Evolutionary conservation across 2,329 filamentous ascomycete genomes (phyloP).

Genomic region (Lojkania enalia): DNA sequence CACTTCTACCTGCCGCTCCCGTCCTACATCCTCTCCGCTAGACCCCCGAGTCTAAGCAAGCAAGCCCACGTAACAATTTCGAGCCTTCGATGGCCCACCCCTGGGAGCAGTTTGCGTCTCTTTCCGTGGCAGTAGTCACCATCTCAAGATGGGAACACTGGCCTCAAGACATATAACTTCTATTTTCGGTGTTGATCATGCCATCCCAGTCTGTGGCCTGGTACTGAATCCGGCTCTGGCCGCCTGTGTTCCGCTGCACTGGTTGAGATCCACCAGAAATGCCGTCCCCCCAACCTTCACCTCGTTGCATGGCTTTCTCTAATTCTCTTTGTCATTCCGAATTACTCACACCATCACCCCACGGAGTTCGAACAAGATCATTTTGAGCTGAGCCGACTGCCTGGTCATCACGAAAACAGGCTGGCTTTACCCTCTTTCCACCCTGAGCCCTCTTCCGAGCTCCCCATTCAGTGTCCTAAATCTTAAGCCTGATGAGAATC

Average conservation of each 20-base stretch:
- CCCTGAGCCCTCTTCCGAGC: not conserved
- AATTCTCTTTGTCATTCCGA: constrained; percentile 3
- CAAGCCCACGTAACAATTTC: too few relatives aligned
- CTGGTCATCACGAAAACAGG: not conserved
- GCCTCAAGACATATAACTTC: not conserved
- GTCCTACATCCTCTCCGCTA: too few relatives aligned
- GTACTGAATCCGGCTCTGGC: constrained; percentile 2
- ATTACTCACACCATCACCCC: constrained; percentile 12
- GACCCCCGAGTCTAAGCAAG: too few relatives aligned
- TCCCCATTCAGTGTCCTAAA: not conserved
- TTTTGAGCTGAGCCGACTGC: not conserved
- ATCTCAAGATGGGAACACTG: too few relatives aligned
- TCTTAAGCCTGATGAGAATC: constrained; percentile 20
- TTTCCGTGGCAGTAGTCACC: too few relatives aligned
- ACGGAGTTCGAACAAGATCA: constrained; percentile 8
- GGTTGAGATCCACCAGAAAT: constrained; percentile 1
- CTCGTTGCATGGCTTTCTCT: not conserved
- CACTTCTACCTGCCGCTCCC: too few relatives aligned
- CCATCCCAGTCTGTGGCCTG: constrained; percentile 1
- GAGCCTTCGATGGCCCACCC: too few relatives aligned
- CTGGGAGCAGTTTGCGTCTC: not conserved
- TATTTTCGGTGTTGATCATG: constrained; percentile 4
- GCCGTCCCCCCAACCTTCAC: not conserved
- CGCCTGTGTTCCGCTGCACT: constrained; percentile 3
- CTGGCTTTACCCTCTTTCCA: not conserved